Base-by-base conservation (phyloP, 2,329 filamentous ascomycete genomes). In the Ceratocystis cubensis region DNA sequence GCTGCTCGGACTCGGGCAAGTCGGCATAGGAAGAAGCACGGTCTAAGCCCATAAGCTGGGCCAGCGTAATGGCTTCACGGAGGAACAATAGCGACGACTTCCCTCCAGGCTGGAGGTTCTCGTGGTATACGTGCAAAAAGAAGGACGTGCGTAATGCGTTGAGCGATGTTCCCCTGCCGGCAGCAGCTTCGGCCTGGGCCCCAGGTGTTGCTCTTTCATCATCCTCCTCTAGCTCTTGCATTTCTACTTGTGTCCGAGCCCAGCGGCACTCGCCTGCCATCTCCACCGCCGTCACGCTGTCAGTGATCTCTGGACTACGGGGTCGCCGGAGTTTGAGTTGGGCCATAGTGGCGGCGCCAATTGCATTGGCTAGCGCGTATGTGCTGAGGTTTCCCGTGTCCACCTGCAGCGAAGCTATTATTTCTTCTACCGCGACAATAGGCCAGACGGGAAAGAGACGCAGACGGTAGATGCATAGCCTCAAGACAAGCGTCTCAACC, bases 401-500 rank as follows among this genome's bases (percentile, higher is more conserved):
- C 41, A 72, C 70, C 65, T 74, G 72, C 5, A 81, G 71, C 2
- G 72, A 71, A 28, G 73, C 72, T 63, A 78, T 76, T 25, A 81
- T 71, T 61, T 76, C 73, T 63, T 77, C 75, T 30, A 79, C 76
- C 48, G 78, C 75, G 53, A 81, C 75, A 46, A 82, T 77, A 28
- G 80, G 80, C 80, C 80, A 82, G 2, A 82, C 77, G 0, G 80
- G 79, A 63, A 79, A 82, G 59, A 82, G 72, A 13, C 79, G 77
- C n/a, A 79, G 75, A 2, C 77, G 76, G 69, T 81, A 82, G 61
- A 79, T 73, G 69, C 78, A 78, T 3, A 81, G 72, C 1, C 65
- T 64, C 6, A 65, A 41, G 3, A 66, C 63, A 20, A 62, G 30
- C 7, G 37, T 50, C 30, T 63, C 68, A 5, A 57, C 25, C 5